phyloP scores from a whole-genome alignment of 768 basidiomycete genomes.

The Podaxis sp. region DNA sequence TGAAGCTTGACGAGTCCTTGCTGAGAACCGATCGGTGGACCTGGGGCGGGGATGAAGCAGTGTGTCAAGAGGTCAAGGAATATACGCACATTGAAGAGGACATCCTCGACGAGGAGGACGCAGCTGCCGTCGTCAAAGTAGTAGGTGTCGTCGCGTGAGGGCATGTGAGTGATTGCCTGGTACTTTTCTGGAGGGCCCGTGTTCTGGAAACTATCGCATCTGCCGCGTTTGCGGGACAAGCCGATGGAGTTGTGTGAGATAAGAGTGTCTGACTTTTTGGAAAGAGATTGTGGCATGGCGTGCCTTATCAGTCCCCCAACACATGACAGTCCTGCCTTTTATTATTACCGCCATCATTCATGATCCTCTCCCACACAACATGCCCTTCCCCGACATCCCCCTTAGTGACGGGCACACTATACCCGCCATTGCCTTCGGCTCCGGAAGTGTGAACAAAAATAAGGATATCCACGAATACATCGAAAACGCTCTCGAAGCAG shows the following conservation, averaged over 20 bases:
- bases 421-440: conserved; percentile 63
- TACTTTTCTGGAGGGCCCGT: conserved; percentile 11
- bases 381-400: conserved; percentile 39
- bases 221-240: conserved; percentile 10
- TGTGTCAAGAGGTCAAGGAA: background rate
- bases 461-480: conserved; percentile 55
- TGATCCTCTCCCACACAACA: conserved; percentile 17
- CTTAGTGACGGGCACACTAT: conserved; percentile 49
- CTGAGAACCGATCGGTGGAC: conserved; percentile 41
- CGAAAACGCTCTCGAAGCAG: conserved; percentile 55
- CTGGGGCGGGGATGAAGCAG: background rate
- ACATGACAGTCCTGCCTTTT: background rate
- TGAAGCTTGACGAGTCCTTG: conserved; percentile 64
- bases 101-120: conserved; percentile 59
- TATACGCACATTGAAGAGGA: conserved; percentile 63
- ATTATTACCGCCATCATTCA: background rate
- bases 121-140: conserved; percentile 73
- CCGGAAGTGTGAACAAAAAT: conserved; percentile 46
- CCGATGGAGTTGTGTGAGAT: background rate
- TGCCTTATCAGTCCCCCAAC: background rate
- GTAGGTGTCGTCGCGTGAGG: conserved; percentile 48
- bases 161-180: conserved; percentile 6
- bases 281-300: background rate
- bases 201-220: conserved; percentile 7
- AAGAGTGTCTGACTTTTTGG: background rate